Percentiles rank a stretch among this genome's conserved stretches.
Evolutionary conservation across 345 rosid genomes (phyloP).

Genomic region (Aquilaria sinensis): DNA sequence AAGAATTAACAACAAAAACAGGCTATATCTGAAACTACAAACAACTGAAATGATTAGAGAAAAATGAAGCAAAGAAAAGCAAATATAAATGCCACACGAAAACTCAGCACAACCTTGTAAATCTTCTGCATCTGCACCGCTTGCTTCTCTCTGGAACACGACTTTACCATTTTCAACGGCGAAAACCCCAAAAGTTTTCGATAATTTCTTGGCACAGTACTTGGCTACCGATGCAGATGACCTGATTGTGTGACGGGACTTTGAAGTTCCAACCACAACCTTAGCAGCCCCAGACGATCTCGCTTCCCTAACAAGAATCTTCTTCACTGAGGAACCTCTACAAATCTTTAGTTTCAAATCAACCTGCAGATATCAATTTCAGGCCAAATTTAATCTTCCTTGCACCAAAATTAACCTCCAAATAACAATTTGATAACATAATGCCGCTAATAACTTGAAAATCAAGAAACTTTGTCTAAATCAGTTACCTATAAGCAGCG

Average conservation of each 20-base stretch:
- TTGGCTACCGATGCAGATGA: slow-evolving; percentile 70
- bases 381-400: not conserved
- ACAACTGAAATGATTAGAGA: not conserved
- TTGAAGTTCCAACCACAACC: slow-evolving; percentile 65
- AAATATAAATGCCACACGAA: not conserved
- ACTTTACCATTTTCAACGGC: slow-evolving; percentile 79
- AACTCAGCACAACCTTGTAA: slow-evolving; percentile 18
- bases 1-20: no score
- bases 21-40: no score
- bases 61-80: not conserved
- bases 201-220: slow-evolving; percentile 69
- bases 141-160: slow-evolving; percentile 47
- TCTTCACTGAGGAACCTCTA: slow-evolving; percentile 61
- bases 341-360: slow-evolving; percentile 89
- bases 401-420: no score
- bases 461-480: not conserved
- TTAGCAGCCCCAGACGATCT: slow-evolving; percentile 48
- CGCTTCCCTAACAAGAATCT: slow-evolving; percentile 71
- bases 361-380: slow-evolving; percentile 34
- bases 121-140: slow-evolving; percentile 2
- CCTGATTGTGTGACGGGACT: slow-evolving; percentile 37
- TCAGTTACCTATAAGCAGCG: not conserved
- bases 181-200: slow-evolving; percentile 46
- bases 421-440: no score
- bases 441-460: not conserved